Percentiles rank a stretch among this genome's conserved stretches.
Evolutionary conservation across 306 rosid species (phyloP).

Genomic region (Ceratonia siliqua): DNA sequence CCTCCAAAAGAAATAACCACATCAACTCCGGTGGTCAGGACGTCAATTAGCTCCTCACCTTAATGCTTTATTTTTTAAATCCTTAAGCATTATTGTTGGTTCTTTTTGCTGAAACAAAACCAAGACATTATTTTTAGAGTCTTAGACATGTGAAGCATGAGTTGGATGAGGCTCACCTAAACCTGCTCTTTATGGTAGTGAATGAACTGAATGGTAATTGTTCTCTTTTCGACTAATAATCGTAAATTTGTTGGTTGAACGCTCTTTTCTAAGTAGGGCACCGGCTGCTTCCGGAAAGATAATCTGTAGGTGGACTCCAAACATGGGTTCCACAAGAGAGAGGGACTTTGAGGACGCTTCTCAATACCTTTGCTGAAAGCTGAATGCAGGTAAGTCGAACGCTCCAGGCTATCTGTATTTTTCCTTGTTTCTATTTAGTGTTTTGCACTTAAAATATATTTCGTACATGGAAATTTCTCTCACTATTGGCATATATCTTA

Average conservation of each 20-base stretch:
- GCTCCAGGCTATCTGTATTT: background rate
- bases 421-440: background rate
- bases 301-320: slow-evolving; percentile 19
- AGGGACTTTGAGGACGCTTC: slow-evolving; percentile 1
- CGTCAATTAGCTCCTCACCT: too few relatives aligned
- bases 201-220: background rate
- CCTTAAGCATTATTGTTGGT: too few relatives aligned
- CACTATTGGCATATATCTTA: background rate
- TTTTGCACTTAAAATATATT: background rate
- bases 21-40: too few relatives aligned
- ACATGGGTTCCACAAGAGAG: slow-evolving; percentile 14
- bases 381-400: background rate
- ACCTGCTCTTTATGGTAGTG: slow-evolving; percentile 8
- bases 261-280: slow-evolving; percentile 35
- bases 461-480: background rate
- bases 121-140: too few relatives aligned
- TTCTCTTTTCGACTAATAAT: background rate
- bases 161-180: slow-evolving; percentile 22
- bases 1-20: too few relatives aligned
- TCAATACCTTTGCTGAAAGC: background rate
- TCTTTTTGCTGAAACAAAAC: too few relatives aligned
- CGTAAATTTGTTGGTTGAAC: slow-evolving; percentile 27
- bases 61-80: too few relatives aligned
- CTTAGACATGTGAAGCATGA: slow-evolving; percentile 27
- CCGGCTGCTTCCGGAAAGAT: slow-evolving; percentile 11